These are phyloP conservation scores for Cryptomeria japonica DNA, from an alignment of 75 land plant genomes.

Conservation along the genomic window DNA sequence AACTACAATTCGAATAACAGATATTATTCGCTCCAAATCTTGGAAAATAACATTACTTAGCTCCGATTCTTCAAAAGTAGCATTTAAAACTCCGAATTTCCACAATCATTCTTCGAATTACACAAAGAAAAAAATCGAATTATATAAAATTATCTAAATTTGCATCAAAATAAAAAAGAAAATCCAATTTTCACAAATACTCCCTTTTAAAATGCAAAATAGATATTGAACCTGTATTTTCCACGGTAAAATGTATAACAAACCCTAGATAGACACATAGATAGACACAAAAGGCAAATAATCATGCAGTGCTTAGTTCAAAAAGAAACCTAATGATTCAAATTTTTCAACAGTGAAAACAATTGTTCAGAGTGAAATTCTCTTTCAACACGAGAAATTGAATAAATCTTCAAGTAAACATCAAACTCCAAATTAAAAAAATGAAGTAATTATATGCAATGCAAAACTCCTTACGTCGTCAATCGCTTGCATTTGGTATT, in stretches of 20 bases:
- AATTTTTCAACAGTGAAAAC: neutral
- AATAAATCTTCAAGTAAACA: neutral
- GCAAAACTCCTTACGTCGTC: neutral
- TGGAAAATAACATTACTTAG: no score
- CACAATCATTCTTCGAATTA: no score
- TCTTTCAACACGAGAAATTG: neutral
- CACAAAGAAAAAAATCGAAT: no score
- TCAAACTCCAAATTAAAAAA: no score
- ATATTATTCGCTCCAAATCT: no score
- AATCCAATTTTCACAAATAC: no score
- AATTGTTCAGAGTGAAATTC: neutral
- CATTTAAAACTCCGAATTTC: no score
- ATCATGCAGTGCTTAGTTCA: neutral
- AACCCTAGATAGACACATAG: neutral
- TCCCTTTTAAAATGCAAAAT: neutral
- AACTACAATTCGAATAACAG: no score
- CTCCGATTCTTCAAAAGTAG: no score
- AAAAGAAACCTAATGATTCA: neutral
- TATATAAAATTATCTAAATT: no score
- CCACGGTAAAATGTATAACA: neutral
- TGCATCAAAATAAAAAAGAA: no score
- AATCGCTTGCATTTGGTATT: neutral
- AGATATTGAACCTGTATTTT: neutral
- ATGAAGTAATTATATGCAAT: neutral
- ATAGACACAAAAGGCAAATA: neutral